These are phyloP conservation scores for Cladosporium austrohemisphaericum DNA, from an alignment of 2,329 filamentous ascomycete genomes.

Conservation along the genomic window DNA sequence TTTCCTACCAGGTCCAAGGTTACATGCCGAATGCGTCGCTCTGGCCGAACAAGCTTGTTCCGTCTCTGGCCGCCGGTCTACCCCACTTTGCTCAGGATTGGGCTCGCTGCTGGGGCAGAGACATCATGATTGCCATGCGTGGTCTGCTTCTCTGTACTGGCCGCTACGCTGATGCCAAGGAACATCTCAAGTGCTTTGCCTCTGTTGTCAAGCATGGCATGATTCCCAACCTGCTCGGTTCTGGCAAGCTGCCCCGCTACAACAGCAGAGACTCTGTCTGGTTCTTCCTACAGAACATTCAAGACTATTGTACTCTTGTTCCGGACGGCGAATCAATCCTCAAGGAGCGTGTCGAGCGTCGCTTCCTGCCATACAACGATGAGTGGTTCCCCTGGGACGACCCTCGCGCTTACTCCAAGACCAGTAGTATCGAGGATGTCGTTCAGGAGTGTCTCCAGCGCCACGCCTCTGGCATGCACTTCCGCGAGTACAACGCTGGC, in stretches of 20 bases:
- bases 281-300: constrained; percentile 96
- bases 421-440: constrained; percentile 80
- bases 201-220: constrained; percentile 97
- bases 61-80: constrained; percentile 83
- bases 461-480: constrained; percentile 85
- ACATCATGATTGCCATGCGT: constrained; percentile 92
- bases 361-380: constrained; percentile 93
- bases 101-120: constrained; percentile 95
- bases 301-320: constrained; percentile 81
- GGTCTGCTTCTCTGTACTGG: constrained; percentile 90
- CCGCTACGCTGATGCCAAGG: constrained; percentile 80
- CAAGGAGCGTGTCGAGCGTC: constrained; percentile 70
- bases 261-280: constrained; percentile 95
- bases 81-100: constrained; percentile 92
- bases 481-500: constrained; percentile 91
- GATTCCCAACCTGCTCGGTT: constrained; percentile 90
- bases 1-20: constrained; percentile 87
- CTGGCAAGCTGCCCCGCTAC: constrained; percentile 81
- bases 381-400: constrained; percentile 87
- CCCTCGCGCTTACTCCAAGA: constrained; percentile 75
- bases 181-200: constrained; percentile 92
- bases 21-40: constrained; percentile 85
- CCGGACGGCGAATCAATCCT: constrained; percentile 73
- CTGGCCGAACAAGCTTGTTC: constrained; percentile 79
- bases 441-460: constrained; percentile 91